Evolutionary conservation across 768 basidiomycete genomes (phyloP), one percentile per base, ranked within the genome.

Genomic region (Lactarius hatsudake): DNA sequence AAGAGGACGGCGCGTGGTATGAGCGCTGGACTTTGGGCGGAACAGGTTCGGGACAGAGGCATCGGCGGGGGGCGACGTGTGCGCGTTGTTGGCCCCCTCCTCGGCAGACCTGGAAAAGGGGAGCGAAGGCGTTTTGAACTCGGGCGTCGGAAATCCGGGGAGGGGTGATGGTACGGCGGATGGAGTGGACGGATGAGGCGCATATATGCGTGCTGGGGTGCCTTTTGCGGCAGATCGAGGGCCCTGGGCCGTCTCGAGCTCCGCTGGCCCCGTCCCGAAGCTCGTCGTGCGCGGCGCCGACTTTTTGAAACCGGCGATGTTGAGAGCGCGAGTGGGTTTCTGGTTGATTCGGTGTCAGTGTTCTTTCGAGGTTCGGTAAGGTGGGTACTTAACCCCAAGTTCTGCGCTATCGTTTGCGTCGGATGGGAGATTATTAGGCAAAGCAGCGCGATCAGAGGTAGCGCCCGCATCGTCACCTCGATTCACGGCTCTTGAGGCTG

Each of bases 121-220:
- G 4, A 69, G 61, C 10, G 61, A 58, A 28, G 65, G 68, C 6
- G 48, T 57, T 55, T 69, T 69, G 42, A 69, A 69, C 20, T 32
- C 65, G 12, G 43, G 60, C 17, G 26, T 43, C 20, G 54, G n/a
- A n/a, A 67, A 59, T 1, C 34, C 65, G 8, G 18, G 1, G 15
- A 13, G 56, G 23, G 38, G 13, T 8, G 10, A 18, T 18, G 10
- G 13, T 18, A 43, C 18, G 42, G 51, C 10, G 13, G 68, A 23
- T 20, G 61, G 68, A 6, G 65, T 59, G 60, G 48, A 62, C 12
- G 68, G 68, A 48, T 38, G 57, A 36, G 68, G 65, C 40, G 66
- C 66, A 67, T 67, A 67, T 67, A 67, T 67, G 62, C 66, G 66
- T n/a, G 40, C 8, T 2, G 62, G 18, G 15, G 64, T 17, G 60